Evolutionary conservation across 2,329 filamentous ascomycete species (phyloP).

Genomic region (Fusarium tanahbumbuense): DNA sequence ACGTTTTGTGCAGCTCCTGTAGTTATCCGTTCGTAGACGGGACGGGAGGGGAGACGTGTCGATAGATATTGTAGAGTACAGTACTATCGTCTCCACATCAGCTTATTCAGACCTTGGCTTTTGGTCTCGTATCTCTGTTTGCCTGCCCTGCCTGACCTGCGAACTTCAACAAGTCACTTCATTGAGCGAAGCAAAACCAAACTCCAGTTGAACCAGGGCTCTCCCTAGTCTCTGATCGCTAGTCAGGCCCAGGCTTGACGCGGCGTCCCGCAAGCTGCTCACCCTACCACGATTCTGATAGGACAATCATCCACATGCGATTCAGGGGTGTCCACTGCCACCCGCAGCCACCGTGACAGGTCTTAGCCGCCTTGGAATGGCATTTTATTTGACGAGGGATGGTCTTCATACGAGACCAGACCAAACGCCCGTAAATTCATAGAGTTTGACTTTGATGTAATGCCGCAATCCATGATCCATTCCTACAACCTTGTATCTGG

Average conservation of each 20-base stretch:
- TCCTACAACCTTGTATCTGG: constrained; percentile 14
- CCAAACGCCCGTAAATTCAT: constrained; percentile 27
- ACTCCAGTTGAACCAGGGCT: constrained; percentile 10
- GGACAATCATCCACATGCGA: constrained; percentile 25
- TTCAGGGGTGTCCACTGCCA: constrained; percentile 32
- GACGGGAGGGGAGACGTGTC: constrained; percentile 32
- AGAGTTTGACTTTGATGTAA: constrained; percentile 12
- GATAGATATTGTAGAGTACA: constrained; percentile 8
- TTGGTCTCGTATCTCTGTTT: constrained; percentile 7
- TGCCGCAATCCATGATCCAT: constrained; percentile 1
- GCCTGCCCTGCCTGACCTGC: constrained; percentile 4
- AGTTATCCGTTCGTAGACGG: constrained; percentile 8
- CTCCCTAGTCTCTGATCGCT: constrained; percentile 14
- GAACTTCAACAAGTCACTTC: constrained; percentile 15
- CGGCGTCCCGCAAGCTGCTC: constrained; percentile 33
- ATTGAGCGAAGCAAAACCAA: constrained; percentile 17
- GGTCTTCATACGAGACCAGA: constrained; percentile 1
- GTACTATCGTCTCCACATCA: constrained; percentile 32
- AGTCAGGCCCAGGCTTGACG: constrained; percentile 22
- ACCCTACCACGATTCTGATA: constrained; percentile 24
- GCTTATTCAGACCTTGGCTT: constrained; percentile 25
- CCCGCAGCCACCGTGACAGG: constrained; percentile 21
- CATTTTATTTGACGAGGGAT: constrained; percentile 11
- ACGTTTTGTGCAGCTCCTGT: constrained; percentile 28
- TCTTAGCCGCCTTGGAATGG: constrained; percentile 15